Base-by-base conservation (phyloP, 176 grass and related monocot species). In the Pontederia paniculata region DNA sequence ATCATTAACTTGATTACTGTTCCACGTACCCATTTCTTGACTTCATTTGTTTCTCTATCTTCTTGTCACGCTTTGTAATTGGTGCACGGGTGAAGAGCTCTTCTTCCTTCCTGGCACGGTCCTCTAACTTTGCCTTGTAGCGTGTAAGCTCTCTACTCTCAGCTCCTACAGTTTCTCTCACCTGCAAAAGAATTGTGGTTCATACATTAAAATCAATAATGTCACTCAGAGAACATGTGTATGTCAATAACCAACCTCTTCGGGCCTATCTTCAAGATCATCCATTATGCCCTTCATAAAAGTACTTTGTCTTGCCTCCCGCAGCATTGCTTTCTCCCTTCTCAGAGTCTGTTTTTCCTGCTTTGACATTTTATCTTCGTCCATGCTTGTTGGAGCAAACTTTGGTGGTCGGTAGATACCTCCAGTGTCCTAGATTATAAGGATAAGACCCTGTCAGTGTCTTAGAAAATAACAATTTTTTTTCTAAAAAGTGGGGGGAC, bases 1-100 rank as follows among this genome's bases (percentile, higher is more conserved):
- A 9, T 20, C 15, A 21, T 21, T 15, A 0, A 9, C 10, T 13
- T 21, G 13, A 22, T 22, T 48, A 22, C 12, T 14, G 9, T 23
- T 21, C 22, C 20, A 7, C 74, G 65, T 88, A 91, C 93, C 80
- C 83, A 45, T 98, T 75, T 44, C 82, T 77, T 17, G 85, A 74
- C 17, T 73, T 82, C 67, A 84, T 84, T 58, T 66, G 66, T 54
- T 70, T 84, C 59, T 84, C 83, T 13, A 79, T 73, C 57, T 82
- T 70, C 62, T 91, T 98, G 46, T 91, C 83, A 67, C 52, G 83
- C 57, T 69, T 88, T 17, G 93, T 91, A 56, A 91, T 25, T 45
- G 85, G 82, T 75, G 93, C 86, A 60, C 85, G 62, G 45, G 71
- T 88, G 73, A 88, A 91, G 42, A 82, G 52, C 18, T 93, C 77